Evolutionary conservation across 345 rosid genomes (phyloP), one percentile per base, ranked within the genome.

Genomic region (Abelmoschus esculentus): DNA sequence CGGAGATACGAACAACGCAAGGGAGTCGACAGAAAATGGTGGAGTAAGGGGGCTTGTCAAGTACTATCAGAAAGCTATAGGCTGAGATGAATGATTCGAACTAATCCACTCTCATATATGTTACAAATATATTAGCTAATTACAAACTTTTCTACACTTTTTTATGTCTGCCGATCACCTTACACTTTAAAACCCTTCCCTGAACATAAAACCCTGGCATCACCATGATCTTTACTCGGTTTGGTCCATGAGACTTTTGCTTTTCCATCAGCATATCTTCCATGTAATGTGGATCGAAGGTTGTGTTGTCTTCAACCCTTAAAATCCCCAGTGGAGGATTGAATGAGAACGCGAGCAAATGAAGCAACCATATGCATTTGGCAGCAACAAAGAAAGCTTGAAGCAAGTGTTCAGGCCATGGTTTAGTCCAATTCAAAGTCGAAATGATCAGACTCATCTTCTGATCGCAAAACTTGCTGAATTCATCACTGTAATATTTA

Each of bases 381-480:
- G 99, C 87, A 13, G 96, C 86, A 34, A 91, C 97, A 73, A 95
- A 95, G 82, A 95, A 95, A 0, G 91, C 85, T 70, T 91, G 96
- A 32, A 91, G 93, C 66, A 95, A 84, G 62, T 83, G 86, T 75
- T 95, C 93, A 0, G 96, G 96, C 99, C 99, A 95, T 13, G 96
- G 89, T 52, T 90, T 79, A 1, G 96, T 91, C 96, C 97, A 95
- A 32, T 78, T 88, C 80, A 91, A 10, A 34, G 88, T 84, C 28
- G 96, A 79, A 56, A 95, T 87, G 61, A 95, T 84, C 75, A 87
- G 74, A 77, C 87, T 90, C 99, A 95, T 91, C 77, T 89, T 95
- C 82, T 95, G 95, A 73, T 95, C 99, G 49, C 99, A 95, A 72
- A 91, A 95, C 81, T 84, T 88, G 71, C 99, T 95, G 59, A 95